phyloP scores from a whole-genome alignment of 2,329 filamentous ascomycete genomes.

The Phialophora verrucosa region DNA sequence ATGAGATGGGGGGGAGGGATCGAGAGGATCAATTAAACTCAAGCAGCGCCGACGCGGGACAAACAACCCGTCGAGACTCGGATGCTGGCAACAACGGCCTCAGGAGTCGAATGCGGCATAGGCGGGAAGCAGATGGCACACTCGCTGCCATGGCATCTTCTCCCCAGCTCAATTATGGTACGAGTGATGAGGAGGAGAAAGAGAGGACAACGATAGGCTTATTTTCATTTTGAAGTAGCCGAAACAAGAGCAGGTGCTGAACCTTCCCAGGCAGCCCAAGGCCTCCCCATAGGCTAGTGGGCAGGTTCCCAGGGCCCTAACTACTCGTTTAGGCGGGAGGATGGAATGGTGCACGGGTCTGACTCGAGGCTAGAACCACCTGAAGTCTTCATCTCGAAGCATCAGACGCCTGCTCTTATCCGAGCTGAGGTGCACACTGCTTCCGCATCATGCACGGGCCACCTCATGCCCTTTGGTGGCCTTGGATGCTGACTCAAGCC shows the following conservation, averaged over 20 bases:
- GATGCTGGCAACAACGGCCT: slow-evolving; percentile 16
- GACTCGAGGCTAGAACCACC: slow-evolving; percentile 15
- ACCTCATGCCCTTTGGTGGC: not conserved
- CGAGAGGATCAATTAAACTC: slow-evolving; percentile 11
- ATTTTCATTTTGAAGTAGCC: slow-evolving; percentile 1
- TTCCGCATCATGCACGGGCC: not conserved
- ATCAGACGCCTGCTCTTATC: slow-evolving; percentile 11
- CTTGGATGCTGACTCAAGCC: slow-evolving; percentile 12
- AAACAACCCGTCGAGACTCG: slow-evolving; percentile 11
- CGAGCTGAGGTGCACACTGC: slow-evolving; percentile 12
- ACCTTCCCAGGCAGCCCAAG: slow-evolving; percentile 2
- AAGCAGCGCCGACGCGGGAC: slow-evolving; percentile 12
- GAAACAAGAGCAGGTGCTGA: slow-evolving; percentile 8
- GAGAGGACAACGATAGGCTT: slow-evolving; percentile 10
- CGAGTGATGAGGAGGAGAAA: slow-evolving; percentile 16
- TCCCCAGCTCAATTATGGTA: slow-evolving; percentile 5
- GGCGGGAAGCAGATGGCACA: slow-evolving; percentile 17
- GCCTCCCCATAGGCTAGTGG: slow-evolving; percentile 7
- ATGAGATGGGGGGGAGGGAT: slow-evolving; percentile 10
- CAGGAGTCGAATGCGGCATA: slow-evolving; percentile 18
- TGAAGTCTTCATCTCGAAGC: slow-evolving; percentile 9
- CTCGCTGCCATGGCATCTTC: slow-evolving; percentile 4
- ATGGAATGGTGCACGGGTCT: slow-evolving; percentile 1
- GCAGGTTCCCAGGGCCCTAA: not conserved
- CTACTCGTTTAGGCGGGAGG: slow-evolving; percentile 3